Conservation (phyloP, 1,284 basidiomycete genomes). For the Mycena citricolor region DNA sequence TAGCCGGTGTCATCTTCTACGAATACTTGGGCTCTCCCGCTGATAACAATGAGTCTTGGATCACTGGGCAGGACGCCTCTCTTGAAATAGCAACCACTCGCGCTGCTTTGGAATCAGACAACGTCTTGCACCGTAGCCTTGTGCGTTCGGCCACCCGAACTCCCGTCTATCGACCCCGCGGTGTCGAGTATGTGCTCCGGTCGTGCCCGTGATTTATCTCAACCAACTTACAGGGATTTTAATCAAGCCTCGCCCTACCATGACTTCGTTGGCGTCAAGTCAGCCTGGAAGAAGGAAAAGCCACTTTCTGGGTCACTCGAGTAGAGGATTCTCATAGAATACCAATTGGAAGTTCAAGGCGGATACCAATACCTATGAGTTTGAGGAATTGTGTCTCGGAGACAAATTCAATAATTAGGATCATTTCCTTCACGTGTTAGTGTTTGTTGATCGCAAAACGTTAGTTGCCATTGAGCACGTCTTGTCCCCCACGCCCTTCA, state of each 20-base stretch:
- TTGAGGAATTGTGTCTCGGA: too few species aligned
- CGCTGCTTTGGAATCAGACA: constrained; percentile 47
- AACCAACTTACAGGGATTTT: constrained; percentile 37
- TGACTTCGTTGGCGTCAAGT: constrained; percentile 46
- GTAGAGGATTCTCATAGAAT: too few species aligned
- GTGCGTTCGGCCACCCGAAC: constrained; percentile 52
- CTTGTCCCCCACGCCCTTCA: constrained; percentile 4
- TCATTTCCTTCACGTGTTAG: constrained; percentile 4
- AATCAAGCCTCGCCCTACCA: constrained; percentile 52
- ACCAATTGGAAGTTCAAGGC: too few species aligned
- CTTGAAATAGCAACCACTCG: constrained; percentile 54
- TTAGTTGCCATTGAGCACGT: neutral
- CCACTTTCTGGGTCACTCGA: too few species aligned
- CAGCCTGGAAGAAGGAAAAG: constrained; percentile 47
- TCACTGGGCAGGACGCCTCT: constrained; percentile 57
- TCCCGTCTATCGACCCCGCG: constrained; percentile 58
- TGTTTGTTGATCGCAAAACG: constrained; percentile 4
- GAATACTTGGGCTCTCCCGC: constrained; percentile 63
- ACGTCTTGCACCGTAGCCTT: constrained; percentile 45
- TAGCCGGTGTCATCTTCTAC: constrained; percentile 53
- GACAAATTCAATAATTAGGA: neutral
- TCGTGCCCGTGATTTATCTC: neutral
- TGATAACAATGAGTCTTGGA: constrained; percentile 61
- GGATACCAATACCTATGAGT: too few species aligned
- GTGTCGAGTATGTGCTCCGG: constrained; percentile 59